Conservation (phyloP, 1,284 basidiomycete genomes). For the Inonotus hispidus region DNA sequence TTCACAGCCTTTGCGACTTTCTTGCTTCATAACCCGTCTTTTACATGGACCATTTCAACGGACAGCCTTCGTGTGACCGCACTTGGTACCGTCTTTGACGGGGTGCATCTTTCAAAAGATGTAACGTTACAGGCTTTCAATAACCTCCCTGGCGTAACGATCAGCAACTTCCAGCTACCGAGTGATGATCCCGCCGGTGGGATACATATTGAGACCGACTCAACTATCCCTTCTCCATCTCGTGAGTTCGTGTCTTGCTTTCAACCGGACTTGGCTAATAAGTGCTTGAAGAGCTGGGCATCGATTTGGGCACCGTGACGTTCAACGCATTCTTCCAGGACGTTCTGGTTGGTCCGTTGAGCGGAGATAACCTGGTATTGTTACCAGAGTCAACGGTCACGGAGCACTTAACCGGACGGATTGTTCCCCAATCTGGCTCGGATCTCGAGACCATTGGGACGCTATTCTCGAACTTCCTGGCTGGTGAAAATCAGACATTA, state of each 20-base stretch:
- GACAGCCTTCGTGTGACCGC: conserved; percentile 57
- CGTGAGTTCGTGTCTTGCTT: conserved; percentile 36
- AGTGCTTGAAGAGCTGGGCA: conserved; percentile 51
- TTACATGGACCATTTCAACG: conserved; percentile 71
- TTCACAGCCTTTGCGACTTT: conserved; percentile 68
- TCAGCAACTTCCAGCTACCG: conserved; percentile 65
- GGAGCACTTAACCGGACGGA: conserved; percentile 55
- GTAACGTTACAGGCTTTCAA: conserved; percentile 72
- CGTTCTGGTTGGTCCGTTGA: conserved; percentile 48
- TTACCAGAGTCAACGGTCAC: conserved; percentile 44
- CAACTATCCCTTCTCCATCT: conserved; percentile 61
- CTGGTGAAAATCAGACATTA: conserved; percentile 61
- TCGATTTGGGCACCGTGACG: conserved; percentile 64
- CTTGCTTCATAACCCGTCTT: conserved; percentile 60
- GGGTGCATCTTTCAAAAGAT: conserved; percentile 58
- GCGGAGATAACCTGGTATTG: conserved; percentile 46
- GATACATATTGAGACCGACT: conserved; percentile 65
- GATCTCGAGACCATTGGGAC: conserved; percentile 52
- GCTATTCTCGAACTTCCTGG: conserved; percentile 65
- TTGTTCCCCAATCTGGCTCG: conserved; percentile 54
- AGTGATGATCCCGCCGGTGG: conserved; percentile 62
- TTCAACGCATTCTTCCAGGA: conserved; percentile 60
- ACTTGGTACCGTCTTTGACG: conserved; percentile 65
- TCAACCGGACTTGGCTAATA: conserved; percentile 14
- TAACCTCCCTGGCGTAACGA: conserved; percentile 59